Evolutionary conservation across 1,284 basidiomycete species (phyloP).

Genomic region (Coriolopsis trogii): DNA sequence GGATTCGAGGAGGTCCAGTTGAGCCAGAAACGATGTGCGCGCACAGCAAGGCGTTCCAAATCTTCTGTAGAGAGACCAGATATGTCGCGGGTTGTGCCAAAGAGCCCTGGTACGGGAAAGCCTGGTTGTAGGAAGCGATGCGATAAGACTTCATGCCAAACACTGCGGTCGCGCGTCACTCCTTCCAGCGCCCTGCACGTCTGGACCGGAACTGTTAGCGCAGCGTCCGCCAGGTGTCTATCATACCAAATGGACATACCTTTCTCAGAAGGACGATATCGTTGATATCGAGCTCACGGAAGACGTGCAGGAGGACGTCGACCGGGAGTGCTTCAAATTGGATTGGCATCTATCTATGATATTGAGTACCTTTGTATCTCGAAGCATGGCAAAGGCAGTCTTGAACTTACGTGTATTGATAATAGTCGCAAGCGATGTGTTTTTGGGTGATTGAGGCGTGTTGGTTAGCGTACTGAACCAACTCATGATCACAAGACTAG

Average conservation of each 20-base stretch:
- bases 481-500: no score
- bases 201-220: conserved; percentile 33
- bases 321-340: conserved; percentile 12
- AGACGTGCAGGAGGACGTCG: conserved; percentile 23
- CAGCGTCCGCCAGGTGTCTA: background rate
- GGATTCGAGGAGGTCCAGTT: conserved; percentile 53
- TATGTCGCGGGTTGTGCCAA: conserved; percentile 21
- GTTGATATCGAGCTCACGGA: conserved; percentile 9
- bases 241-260: conserved; percentile 4
- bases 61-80: conserved; percentile 40
- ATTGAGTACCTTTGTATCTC: no score
- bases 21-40: conserved; percentile 43
- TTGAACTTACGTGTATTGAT: no score
- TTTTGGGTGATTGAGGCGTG: no score
- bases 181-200: conserved; percentile 47
- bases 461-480: no score
- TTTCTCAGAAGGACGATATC: conserved; percentile 21
- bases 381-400: no score
- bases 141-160: conserved; percentile 54
- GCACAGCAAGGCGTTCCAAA: conserved; percentile 44
- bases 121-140: conserved; percentile 43
- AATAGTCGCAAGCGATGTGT: no score
- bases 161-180: conserved; percentile 46
- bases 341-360: background rate
- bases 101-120: conserved; percentile 49